A percentile compares a stretch with the other conserved stretches of the same genome.
These are phyloP conservation scores for Suhomyces prunicola DNA, from an alignment of 805 yeast genomes.

Conservation along the genomic window DNA sequence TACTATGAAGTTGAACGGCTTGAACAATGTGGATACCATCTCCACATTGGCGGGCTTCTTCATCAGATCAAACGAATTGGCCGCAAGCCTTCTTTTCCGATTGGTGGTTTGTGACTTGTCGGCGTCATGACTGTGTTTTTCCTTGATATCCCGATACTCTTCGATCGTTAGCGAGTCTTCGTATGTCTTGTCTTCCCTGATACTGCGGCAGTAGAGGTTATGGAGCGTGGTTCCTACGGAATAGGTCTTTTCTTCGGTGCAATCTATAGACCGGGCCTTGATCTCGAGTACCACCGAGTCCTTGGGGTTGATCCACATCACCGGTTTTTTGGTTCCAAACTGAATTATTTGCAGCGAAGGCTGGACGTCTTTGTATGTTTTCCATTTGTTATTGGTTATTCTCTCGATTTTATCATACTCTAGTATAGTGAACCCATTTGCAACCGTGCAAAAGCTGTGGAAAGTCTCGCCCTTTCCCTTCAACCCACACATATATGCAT, in stretches of 20 bases:
- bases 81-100: constrained; percentile 18
- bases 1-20: constrained; percentile 46
- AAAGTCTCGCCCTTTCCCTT: constrained; percentile 45
- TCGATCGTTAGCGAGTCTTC: constrained; percentile 51
- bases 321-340: constrained; percentile 64
- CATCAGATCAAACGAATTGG: constrained; percentile 13
- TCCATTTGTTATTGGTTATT: constrained; percentile 62
- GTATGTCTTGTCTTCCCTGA: constrained; percentile 69
- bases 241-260: constrained; percentile 43
- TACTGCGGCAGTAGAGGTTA: constrained; percentile 66
- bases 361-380: constrained; percentile 28
- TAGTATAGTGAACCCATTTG: constrained; percentile 73
- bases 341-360: constrained; percentile 44
- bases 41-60: constrained; percentile 7
- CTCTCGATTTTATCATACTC: constrained; percentile 61
- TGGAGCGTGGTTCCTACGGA: constrained; percentile 69
- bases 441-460: constrained; percentile 71
- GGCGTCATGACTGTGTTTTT: constrained; percentile 19
- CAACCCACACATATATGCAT: constrained; percentile 72
- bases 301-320: constrained; percentile 75
- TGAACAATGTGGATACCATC: constrained; percentile 37
- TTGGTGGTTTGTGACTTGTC: constrained; percentile 29
- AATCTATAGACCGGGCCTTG: constrained; percentile 72
- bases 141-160: constrained; percentile 47
- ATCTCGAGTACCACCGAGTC: constrained; percentile 79